Percentiles rank a stretch among this genome's conserved stretches.
These are phyloP conservation scores for Carnegiea gigantea DNA, from an alignment of 179 eudicot species.

Conservation along the genomic window DNA sequence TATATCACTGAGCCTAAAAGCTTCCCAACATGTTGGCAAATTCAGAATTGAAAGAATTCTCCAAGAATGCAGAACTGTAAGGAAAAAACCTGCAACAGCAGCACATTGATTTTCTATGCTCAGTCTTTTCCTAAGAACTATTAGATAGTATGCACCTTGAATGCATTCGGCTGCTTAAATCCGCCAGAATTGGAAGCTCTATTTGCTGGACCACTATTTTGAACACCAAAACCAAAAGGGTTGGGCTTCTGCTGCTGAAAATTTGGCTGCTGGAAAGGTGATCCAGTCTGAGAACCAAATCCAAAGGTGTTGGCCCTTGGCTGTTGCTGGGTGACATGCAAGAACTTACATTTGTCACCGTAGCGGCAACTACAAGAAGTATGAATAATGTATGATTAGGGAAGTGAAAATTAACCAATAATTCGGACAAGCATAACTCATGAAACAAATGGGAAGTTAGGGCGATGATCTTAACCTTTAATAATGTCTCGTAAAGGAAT, in stretches of 20 bases:
- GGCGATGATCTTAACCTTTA: neutral
- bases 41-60: neutral
- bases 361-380: slow-evolving; percentile 59
- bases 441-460: neutral
- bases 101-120: neutral
- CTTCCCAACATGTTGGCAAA: neutral
- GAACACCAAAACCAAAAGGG: slow-evolving; percentile 75
- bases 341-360: slow-evolving; percentile 79
- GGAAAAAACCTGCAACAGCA: neutral
- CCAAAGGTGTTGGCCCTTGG: slow-evolving; percentile 61
- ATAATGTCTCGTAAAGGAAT: neutral
- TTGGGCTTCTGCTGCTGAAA: slow-evolving; percentile 54
- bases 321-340: slow-evolving; percentile 58
- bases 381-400: slow-evolving; percentile 11
- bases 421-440: neutral
- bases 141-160: slow-evolving; percentile 51
- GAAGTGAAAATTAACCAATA: slow-evolving; percentile 2
- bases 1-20: neutral
- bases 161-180: slow-evolving; percentile 40
- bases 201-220: slow-evolving; percentile 44
- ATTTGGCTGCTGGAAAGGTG: slow-evolving; percentile 38
- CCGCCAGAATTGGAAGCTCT: slow-evolving; percentile 45
- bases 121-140: neutral
- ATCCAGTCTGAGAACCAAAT: slow-evolving; percentile 61
- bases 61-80: slow-evolving; percentile 5